Conservation (phyloP, 2,329 filamentous ascomycete genomes). For the Sordariomycetes sp. region DNA sequence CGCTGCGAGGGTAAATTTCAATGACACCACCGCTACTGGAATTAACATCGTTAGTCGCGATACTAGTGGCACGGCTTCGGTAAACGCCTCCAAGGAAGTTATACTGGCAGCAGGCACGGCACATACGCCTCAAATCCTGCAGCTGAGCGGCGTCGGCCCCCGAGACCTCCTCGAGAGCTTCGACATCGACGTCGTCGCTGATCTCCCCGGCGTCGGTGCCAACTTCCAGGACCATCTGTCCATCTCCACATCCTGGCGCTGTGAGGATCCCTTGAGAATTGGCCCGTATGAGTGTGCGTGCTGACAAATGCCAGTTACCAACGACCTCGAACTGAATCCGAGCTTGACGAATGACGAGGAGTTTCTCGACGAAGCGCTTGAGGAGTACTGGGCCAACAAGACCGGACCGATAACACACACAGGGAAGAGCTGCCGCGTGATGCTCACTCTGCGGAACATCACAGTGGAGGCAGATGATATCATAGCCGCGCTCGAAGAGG, state of each 20-base stretch:
- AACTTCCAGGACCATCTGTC: conserved; percentile 42
- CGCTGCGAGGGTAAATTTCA: conserved; percentile 20
- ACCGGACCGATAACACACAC: conserved; percentile 18
- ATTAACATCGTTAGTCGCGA: conserved; percentile 14
- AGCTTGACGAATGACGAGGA: conserved; percentile 13
- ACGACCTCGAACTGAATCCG: conserved; percentile 15
- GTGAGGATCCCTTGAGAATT: neutral
- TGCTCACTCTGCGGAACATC: conserved; percentile 20
- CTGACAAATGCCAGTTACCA: conserved; percentile 8
- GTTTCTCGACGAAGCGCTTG: conserved; percentile 19
- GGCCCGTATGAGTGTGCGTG: neutral
- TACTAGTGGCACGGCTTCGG: neutral
- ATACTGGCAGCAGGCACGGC: conserved; percentile 37
- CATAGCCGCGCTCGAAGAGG: conserved; percentile 11
- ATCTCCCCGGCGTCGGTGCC: conserved; percentile 45
- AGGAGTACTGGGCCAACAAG: conserved; percentile 16
- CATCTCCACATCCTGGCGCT: conserved; percentile 12
- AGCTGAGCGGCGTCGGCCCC: conserved; percentile 38
- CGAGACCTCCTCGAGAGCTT: conserved; percentile 26
- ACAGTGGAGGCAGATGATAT: conserved; percentile 13
- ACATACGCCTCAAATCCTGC: conserved; percentile 39
- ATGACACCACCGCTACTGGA: conserved; percentile 17
- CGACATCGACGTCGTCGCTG: conserved; percentile 31
- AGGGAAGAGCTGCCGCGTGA: conserved; percentile 17
- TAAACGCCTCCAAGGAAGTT: conserved; percentile 28